Evolutionary conservation across 176 grass and related monocot species (phyloP), one percentile per base, ranked within the genome.

Genomic region (Triticum monococcum): DNA sequence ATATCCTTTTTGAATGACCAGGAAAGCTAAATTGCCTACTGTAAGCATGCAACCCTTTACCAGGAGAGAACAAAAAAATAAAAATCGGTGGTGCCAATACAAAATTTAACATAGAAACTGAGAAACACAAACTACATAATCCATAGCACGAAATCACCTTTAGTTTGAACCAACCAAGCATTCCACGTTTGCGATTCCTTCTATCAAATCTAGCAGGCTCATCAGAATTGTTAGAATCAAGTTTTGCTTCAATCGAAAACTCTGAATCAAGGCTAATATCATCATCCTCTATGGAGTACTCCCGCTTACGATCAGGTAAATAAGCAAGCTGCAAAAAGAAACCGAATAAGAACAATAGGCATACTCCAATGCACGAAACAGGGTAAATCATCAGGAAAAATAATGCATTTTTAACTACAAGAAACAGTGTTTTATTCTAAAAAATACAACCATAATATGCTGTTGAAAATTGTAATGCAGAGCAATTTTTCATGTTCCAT

Each of bases 81-180:
- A 84, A 43, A 79, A 62, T 69, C 10, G 9, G 10, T 79, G 37
- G 56, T 9, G 9, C 9, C 67, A 70, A 43, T 32, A 61, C 28
- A 35, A 65, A 59, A 48, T 76, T 84, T n/a, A 38, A 79, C 31
- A 78, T 9, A 33, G 17, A 54, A 86, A 66, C 22, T 56, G 30
- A 67, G 23, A 12, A 56, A 54, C 20, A 81, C 64, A 79, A 40
- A 33, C 23, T 68, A 46, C 14, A 81, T 57, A 71, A 83, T 76
- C 28, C 26, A 72, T 62, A 86, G 13, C 72, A 75, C 7, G 54
- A 72, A 37, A 66, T 84, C 56, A 98, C 96, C 93, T 88, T 98
- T 70, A 96, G 68, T 91, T 96, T 98, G 79, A 98, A 93, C 96
- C 96, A 98, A 79, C 93, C 92, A 80, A 98, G 92, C 93, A 98